These are phyloP conservation scores for Chytridium lagenaria DNA, from an alignment of 371 early-diverging fungal genomes.

Conservation along the genomic window DNA sequence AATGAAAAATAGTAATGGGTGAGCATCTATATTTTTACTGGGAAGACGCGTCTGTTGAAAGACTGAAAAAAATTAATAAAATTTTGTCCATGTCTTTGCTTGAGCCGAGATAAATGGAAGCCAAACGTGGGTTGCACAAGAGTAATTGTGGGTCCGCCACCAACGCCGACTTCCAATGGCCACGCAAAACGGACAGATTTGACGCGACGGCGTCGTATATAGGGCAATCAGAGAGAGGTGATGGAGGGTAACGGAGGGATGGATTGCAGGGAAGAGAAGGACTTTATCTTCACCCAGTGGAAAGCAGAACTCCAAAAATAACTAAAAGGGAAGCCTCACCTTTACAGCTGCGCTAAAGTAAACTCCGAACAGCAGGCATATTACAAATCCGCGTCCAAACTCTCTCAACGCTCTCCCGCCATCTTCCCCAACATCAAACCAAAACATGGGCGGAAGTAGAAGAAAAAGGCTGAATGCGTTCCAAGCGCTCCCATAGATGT, in stretches of 20 bases:
- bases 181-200: too few species aligned
- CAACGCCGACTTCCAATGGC: too few species aligned
- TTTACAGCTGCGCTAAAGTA: constrained; percentile 73
- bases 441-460: constrained; percentile 71
- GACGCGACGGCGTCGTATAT: too few species aligned
- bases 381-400: constrained; percentile 23
- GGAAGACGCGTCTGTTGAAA: not conserved
- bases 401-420: constrained; percentile 9
- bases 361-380: constrained; percentile 63
- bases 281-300: too few species aligned
- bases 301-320: constrained; percentile 5
- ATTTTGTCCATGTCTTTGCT: too few species aligned
- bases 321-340: constrained; percentile 49
- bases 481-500: constrained; percentile 54
- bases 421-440: constrained; percentile 66
- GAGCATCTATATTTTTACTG: not conserved
- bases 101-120: too few species aligned
- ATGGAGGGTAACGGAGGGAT: too few species aligned
- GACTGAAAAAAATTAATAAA: not conserved
- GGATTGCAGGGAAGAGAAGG: too few species aligned
- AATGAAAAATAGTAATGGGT: not conserved
- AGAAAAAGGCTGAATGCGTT: constrained; percentile 77
- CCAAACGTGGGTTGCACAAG: too few species aligned
- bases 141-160: too few species aligned
- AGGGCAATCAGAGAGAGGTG: too few species aligned